Evolutionary conservation across 2,329 filamentous ascomycete species (phyloP), one percentile per base, ranked within the genome.

Genomic region (Xenosphaeropsis pyriputrescens): DNA sequence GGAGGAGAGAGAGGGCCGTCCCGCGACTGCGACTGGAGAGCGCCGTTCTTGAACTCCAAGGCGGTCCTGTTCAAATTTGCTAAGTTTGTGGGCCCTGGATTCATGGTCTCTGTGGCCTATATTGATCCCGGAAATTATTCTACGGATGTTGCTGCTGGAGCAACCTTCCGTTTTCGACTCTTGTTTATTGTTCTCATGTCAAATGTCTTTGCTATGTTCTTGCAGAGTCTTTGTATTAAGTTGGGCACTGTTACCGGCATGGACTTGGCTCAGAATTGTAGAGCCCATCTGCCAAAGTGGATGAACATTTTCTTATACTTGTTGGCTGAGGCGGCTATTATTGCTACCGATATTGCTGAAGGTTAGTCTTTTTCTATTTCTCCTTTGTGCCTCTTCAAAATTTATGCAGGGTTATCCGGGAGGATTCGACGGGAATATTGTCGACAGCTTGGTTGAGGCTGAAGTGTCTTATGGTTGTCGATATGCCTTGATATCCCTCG

Each of bases 281-380:
- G 66, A 43, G 56, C 61, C 46, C 61, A 67, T 50, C 59, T 69
- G 17, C 68, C 69, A 7, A 56, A 48, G 35, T 72, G 68, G 68
- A 54, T 73, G 31, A 72, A 72, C 45, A 63, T 64, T 43, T 47
- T 60, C 18, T 57, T 73, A 0, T 73, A 70, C 47, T 53, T 68
- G 40, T 64, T 72, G 50, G 68, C 68, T 31, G 69, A 73, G 47
- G 60, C 57, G 18, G 69, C 69, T 33, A 72, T 73, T 43, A 71
- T 73, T 41, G 69, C 69, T 12, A 73, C 69, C 3, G 69, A 73
- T 48, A 72, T 73, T 48, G 69, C 69, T 13, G 69, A 73, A 32
- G 50, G 62, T 63, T 26, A 26, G 22, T 26, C 18, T 26, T 26
- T 26, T 26, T 11, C 18, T 61, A 67, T 46, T 64, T 57, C 9